These are phyloP conservation scores for Didymella sp. DNA, from an alignment of 2,329 filamentous ascomycete species.

Conservation along the genomic window DNA sequence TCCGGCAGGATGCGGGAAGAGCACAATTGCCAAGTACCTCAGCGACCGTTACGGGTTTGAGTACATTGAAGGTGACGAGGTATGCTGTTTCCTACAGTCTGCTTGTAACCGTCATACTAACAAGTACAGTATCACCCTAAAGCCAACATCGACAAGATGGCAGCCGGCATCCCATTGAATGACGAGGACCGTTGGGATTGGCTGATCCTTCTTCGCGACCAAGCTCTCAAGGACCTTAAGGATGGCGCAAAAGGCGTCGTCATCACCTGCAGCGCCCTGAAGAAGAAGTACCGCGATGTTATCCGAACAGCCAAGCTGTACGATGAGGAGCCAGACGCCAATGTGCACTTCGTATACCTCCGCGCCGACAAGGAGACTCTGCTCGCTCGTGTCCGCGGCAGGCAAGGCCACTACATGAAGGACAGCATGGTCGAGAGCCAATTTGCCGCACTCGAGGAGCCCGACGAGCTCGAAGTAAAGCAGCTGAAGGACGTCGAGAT, in stretches of 20 bases:
- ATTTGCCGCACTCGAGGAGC: conserved; percentile 85
- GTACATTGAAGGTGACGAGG: conserved; percentile 61
- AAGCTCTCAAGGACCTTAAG: conserved; percentile 50
- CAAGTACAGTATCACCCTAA: conserved; percentile 56
- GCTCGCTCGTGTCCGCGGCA: conserved; percentile 73
- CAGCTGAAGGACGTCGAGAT: conserved; percentile 53
- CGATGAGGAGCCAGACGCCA: conserved; percentile 53
- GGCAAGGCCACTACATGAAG: conserved; percentile 94
- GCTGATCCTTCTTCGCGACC: conserved; percentile 66
- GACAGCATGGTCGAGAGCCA: conserved; percentile 94
- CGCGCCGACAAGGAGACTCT: conserved; percentile 78
- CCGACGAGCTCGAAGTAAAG: conserved; percentile 68
- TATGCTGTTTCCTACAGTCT: conserved; percentile 36
- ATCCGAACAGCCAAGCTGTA: conserved; percentile 59
- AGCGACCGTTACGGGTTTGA: conserved; percentile 52
- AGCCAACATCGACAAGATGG: conserved; percentile 79
- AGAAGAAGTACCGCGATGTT: conserved; percentile 91
- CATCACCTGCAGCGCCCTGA: conserved; percentile 92
- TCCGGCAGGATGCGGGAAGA: conserved; percentile 63
- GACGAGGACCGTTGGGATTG: conserved; percentile 98
- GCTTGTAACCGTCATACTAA: background rate
- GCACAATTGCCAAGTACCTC: conserved; percentile 58
- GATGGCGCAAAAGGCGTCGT: conserved; percentile 69
- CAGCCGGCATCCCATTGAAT: conserved; percentile 79
- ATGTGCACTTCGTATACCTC: conserved; percentile 90